These are phyloP conservation scores for Schizochytrium sp. DNA, from an alignment of 108 stramenopile species.

Conservation along the genomic window DNA sequence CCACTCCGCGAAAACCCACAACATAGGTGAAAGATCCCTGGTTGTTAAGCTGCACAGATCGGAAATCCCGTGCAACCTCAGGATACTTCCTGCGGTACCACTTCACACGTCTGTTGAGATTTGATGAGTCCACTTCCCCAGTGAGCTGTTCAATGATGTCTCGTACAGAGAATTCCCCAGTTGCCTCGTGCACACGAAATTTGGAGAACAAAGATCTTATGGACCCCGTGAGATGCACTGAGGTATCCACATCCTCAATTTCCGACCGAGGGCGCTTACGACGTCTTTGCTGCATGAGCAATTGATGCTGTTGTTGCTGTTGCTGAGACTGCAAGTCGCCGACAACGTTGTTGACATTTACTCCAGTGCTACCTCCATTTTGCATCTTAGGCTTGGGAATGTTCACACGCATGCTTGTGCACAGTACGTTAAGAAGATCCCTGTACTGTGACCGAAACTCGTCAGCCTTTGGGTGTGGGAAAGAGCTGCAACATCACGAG, in stretches of 20 bases:
- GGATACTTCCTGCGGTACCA: conserved; percentile 20
- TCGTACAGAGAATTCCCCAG: conserved; percentile 21
- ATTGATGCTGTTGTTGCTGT: background rate
- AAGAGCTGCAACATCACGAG: conserved; percentile 49
- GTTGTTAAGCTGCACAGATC: conserved; percentile 9
- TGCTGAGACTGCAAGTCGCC: background rate
- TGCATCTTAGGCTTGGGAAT: background rate
- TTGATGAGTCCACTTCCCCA: conserved; percentile 11
- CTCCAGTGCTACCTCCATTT: background rate
- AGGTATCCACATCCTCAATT: background rate
- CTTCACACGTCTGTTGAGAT: conserved; percentile 22
- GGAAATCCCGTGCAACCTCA: background rate
- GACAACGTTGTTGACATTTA: too few species aligned
- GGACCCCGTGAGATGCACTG: background rate
- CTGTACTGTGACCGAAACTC: background rate
- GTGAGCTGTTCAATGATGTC: conserved; percentile 28
- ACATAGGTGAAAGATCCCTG: conserved; percentile 22
- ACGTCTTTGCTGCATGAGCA: background rate
- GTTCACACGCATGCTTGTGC: background rate
- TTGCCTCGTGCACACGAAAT: conserved; percentile 11
- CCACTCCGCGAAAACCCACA: conserved; percentile 7
- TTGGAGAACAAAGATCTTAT: background rate
- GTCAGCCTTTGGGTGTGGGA: conserved; percentile 28
- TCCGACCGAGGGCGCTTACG: background rate
- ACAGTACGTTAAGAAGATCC: conserved; percentile 9